These are phyloP conservation scores for Zygoascus sp. DNA, from an alignment of 1,139 yeast genomes.

Conservation along the genomic window DNA sequence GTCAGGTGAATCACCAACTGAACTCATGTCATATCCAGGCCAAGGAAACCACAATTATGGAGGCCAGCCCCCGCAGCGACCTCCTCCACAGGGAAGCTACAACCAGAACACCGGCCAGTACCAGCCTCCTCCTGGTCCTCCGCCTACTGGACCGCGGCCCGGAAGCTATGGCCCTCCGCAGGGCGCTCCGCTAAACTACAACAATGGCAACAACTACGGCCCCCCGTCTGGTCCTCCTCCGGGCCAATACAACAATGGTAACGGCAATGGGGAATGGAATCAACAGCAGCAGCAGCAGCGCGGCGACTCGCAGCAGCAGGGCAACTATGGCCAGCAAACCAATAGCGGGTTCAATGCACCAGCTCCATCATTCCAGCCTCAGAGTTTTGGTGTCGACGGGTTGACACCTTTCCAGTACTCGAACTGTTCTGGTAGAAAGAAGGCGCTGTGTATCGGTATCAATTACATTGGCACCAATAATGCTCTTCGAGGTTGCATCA, in stretches of 20 bases:
- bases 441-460: conserved; percentile 82
- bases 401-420: conserved; percentile 58
- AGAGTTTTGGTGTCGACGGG: conserved; percentile 35
- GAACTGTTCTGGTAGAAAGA: conserved; percentile 67
- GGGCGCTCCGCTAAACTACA: conserved; percentile 26
- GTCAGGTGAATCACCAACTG: too few species aligned
- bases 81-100: conserved; percentile 21
- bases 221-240: conserved; percentile 37
- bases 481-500: conserved; percentile 79
- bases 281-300: too few species aligned
- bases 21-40: conserved; percentile 31
- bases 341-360: conserved; percentile 18
- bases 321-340: conserved; percentile 16
- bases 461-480: conserved; percentile 75
- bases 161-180: conserved; percentile 22
- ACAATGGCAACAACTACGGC: conserved; percentile 23
- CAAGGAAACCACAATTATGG: conserved; percentile 28
- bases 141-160: conserved; percentile 11
- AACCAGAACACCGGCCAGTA: conserved; percentile 16
- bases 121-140: conserved; percentile 20
- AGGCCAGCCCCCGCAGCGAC: conserved; percentile 23
- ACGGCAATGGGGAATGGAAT: conserved; percentile 12
- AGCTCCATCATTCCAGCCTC: conserved; percentile 37
- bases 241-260: conserved; percentile 8
- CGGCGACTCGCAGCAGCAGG: conserved; percentile 1